phyloP scores from a whole-genome alignment of 129 eudicot genomes.

The Artemisia tridentata region DNA sequence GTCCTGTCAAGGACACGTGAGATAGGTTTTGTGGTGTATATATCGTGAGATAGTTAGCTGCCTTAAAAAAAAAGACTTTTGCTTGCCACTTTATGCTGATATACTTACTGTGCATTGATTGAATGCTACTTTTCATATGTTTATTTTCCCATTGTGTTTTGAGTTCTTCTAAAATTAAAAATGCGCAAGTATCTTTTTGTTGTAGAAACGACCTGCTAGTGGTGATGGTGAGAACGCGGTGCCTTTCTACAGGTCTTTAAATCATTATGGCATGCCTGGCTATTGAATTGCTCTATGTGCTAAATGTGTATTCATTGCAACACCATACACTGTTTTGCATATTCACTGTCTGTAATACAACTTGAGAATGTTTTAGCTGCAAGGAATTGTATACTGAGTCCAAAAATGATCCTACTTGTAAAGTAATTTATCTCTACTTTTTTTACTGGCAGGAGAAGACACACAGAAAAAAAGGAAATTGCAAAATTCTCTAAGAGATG shows the following conservation, averaged over 20 bases:
- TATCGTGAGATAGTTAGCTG: too few species aligned
- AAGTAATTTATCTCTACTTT: not conserved
- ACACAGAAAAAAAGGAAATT: slow-evolving; percentile 53
- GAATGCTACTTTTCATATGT: slow-evolving; percentile 2
- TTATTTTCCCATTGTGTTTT: not conserved
- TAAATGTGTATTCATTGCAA: slow-evolving; percentile 2
- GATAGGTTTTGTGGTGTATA: too few species aligned
- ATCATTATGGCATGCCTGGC: slow-evolving; percentile 1
- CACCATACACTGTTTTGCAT: not conserved
- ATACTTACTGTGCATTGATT: not conserved
- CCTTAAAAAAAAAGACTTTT: too few species aligned
- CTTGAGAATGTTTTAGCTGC: slow-evolving; percentile 1
- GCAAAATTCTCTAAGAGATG: slow-evolving; percentile 63
- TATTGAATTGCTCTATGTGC: not conserved
- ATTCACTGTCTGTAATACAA: slow-evolving; percentile 3
- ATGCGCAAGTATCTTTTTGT: not conserved
- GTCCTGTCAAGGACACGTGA: too few species aligned
- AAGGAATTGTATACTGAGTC: not conserved
- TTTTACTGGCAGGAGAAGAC: slow-evolving; percentile 52
- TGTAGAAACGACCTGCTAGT: slow-evolving; percentile 10
- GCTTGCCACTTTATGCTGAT: not conserved
- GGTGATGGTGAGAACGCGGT: not conserved
- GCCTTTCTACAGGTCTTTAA: not conserved
- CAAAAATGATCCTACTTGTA: slow-evolving; percentile 3
- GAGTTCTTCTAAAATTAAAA: not conserved